Evolutionary conservation across 164 flowering plant species (phyloP), one percentile per base, ranked within the genome.

Genomic region (Vitis vinifera): DNA sequence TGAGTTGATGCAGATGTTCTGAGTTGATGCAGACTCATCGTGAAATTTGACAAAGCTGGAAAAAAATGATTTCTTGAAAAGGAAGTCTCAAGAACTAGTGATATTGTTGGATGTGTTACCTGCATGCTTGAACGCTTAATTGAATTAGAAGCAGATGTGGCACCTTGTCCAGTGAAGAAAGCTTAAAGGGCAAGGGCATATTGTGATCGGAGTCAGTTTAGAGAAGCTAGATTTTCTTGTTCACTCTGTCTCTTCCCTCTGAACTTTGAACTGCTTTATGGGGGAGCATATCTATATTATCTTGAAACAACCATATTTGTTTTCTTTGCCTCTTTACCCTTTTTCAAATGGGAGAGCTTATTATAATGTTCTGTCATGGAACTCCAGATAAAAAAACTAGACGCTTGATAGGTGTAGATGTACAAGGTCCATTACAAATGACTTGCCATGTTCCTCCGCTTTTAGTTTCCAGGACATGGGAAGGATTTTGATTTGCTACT

Each of bases 11-110:
- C 19, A 57, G 66, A 65, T 15, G 76, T 78, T 37, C 19, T 63
- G 55, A 64, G 80, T 61, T 74, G 56, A 67, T 56, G 23, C 29
- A 50, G 3, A 53, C 27, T 37, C 58, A 29, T 37, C 1, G 17
- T 37, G 48, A 47, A 44, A 7, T 53, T 10, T 6, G 30, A 47
- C 29, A 7, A 9, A 17, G 15, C 12, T 4, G 5, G 14, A 10
- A 31, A 31, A 30, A 12, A 13, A 4, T 19, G 62, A 2, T 16
- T 51, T 62, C 23, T 23, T 17, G 10, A 58, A 51, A 37, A 19
- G n/a, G 29, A 51, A 27, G 50, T 15, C 16, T n/a, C 2, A 5
- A 17, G 23, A 13, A 31, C 55, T 55, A 29, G 48, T 53, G 51
- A 5, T 44, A 14, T 10, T 10, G 15, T 55, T 30, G 47, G 52